Evolutionary conservation across 2,329 filamentous ascomycete genomes (phyloP), one percentile per base, ranked within the genome.

Genomic region (Aspergillus awamori): DNA sequence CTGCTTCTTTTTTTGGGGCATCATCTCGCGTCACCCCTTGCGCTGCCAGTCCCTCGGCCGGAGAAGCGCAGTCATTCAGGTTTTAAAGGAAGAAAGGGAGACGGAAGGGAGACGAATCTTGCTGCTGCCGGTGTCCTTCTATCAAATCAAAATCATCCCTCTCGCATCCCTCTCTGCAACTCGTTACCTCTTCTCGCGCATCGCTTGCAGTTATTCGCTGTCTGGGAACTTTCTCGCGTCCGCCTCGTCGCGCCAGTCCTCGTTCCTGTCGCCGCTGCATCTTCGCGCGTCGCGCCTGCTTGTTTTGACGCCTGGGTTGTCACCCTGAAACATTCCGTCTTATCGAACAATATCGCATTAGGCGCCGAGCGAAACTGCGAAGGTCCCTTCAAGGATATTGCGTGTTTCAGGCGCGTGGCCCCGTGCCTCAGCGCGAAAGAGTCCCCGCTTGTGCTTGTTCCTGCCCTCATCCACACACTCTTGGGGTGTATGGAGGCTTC

Each of bases 311-410:
- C 67, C 59, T 53, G 62, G 63, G 67, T 69, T 64, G 59, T 59
- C 63, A 63, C 48, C 59, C 62, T 72, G 71, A 73, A 74, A 74
- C 72, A 74, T 72, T 72, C 71, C 67, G 70, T 69, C 67, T 63
- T 59, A 59, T 59, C 47, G 38, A 55, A 56, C 47, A 41, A 58
- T 61, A 64, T 65, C 62, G 58, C 61, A 61, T 56, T 47, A 61
- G 51, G 61, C 59, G 55, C 60, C 56, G 55, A 53, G 33, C 48
- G 53, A 53, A 39, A 47, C 38, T 26, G 51, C 43, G 52, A 53
- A 57, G 55, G 41, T 30, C 38, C 30, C 49, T 36, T 13, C 33
- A 57, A 60, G 60, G 41, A 57, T 41, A 56, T 49, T 61, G 58
- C 60, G 30, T 59, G 61, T 63, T 59, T 67, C 54, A 61, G 60